Percentiles rank a stretch among this genome's conserved stretches.
Evolutionary conservation across 2,329 filamentous ascomycete genomes (phyloP).

Genomic region (Ophiostoma angusticollis): DNA sequence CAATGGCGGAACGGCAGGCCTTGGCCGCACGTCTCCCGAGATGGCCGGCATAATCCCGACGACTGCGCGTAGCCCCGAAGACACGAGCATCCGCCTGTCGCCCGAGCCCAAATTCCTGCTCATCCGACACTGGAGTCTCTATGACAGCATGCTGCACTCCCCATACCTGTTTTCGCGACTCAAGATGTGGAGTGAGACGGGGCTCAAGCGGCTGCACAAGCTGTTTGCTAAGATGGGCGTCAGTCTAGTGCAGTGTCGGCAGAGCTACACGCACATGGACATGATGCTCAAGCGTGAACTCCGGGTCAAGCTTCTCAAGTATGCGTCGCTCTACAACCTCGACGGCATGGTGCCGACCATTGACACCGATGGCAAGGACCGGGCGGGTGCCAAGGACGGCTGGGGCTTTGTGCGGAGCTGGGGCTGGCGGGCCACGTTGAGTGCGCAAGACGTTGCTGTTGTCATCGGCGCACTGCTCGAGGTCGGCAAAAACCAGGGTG

Average conservation of each 20-base stretch:
- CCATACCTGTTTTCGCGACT: constrained; percentile 85
- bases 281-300: constrained; percentile 81
- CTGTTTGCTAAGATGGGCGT: constrained; percentile 97
- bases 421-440: constrained; percentile 93
- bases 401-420: constrained; percentile 97
- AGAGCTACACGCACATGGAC: constrained; percentile 97
- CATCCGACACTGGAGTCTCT: constrained; percentile 91
- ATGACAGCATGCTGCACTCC: constrained; percentile 97
- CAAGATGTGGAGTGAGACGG: constrained; percentile 87
- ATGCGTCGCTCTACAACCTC: constrained; percentile 83
- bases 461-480: constrained; percentile 86
- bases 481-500: constrained; percentile 53
- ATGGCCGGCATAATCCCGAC: constrained; percentile 76
- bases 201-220: constrained; percentile 81
- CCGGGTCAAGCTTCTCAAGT: constrained; percentile 74
- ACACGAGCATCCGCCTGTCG: constrained; percentile 81
- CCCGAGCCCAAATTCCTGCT: constrained; percentile 89
- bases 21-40: constrained; percentile 49
- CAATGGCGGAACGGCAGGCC: constrained; percentile 14
- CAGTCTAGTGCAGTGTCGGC: constrained; percentile 82
- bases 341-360: constrained; percentile 81
- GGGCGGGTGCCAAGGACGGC: constrained; percentile 66
- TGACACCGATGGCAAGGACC: constrained; percentile 56
- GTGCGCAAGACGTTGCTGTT: constrained; percentile 86
- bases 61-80: constrained; percentile 75